Evolutionary conservation across 805 yeast genomes (phyloP).

Genomic region (Cyberlindnera amylophila): DNA sequence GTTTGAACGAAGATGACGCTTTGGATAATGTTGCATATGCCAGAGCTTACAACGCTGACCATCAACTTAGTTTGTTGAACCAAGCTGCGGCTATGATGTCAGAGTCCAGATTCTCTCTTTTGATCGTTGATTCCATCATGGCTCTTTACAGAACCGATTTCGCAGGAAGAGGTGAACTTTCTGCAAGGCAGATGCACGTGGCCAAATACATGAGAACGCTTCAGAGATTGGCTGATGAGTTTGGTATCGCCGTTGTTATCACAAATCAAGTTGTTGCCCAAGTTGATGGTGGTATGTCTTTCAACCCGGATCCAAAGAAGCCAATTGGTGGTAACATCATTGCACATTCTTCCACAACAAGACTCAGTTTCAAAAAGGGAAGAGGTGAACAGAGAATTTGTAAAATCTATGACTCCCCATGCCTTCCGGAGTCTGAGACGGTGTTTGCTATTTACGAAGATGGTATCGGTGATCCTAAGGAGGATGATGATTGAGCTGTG

Average conservation of each 20-base stretch:
- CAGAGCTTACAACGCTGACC: slow-evolving; percentile 95
- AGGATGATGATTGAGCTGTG: slow-evolving; percentile 33
- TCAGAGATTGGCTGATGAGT: slow-evolving; percentile 94
- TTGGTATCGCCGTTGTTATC: slow-evolving; percentile 94
- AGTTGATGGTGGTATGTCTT: slow-evolving; percentile 80
- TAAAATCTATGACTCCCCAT: slow-evolving; percentile 93
- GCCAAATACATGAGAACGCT: slow-evolving; percentile 89
- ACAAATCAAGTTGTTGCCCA: slow-evolving; percentile 97
- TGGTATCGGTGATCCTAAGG: slow-evolving; percentile 94
- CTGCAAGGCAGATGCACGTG: slow-evolving; percentile 91
- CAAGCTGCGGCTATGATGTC: slow-evolving; percentile 97
- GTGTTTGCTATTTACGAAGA: slow-evolving; percentile 94
- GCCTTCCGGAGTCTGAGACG: slow-evolving; percentile 93
- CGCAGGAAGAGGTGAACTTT: slow-evolving; percentile 91
- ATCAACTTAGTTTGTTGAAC: slow-evolving; percentile 79
- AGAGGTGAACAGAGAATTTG: slow-evolving; percentile 90
- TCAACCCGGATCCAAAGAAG: slow-evolving; percentile 95
- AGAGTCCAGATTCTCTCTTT: slow-evolving; percentile 81
- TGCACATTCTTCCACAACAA: slow-evolving; percentile 94
- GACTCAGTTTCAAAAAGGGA: slow-evolving; percentile 87
- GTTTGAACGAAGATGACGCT: slow-evolving; percentile 90
- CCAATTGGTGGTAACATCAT: slow-evolving; percentile 98
- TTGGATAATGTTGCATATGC: slow-evolving; percentile 96
- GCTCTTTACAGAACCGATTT: slow-evolving; percentile 93
- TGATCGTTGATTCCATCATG: slow-evolving; percentile 97